Evolutionary conservation across 345 rosid species (phyloP).

Genomic region (Rhizophora apiculata): DNA sequence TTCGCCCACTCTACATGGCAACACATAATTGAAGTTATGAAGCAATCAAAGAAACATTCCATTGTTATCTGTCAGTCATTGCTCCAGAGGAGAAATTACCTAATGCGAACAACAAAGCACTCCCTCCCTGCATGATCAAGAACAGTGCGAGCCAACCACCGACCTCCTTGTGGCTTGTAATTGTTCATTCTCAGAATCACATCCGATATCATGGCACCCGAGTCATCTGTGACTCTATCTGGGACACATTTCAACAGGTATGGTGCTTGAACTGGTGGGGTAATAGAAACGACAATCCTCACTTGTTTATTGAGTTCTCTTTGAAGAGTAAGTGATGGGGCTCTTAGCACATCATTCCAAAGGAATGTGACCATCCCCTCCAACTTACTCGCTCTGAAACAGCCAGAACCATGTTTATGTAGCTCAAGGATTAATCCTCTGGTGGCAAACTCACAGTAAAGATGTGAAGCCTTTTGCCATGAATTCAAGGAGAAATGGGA

Average conservation of each 20-base stretch:
- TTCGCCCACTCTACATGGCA: slow-evolving; percentile 54
- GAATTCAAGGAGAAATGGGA: slow-evolving; percentile 38
- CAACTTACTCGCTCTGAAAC: slow-evolving; percentile 42
- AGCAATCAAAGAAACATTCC: neutral
- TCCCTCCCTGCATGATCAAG: slow-evolving; percentile 89
- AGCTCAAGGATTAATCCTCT: slow-evolving; percentile 58
- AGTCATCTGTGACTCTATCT: slow-evolving; percentile 84
- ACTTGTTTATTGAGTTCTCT: slow-evolving; percentile 44
- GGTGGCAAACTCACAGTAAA: slow-evolving; percentile 82
- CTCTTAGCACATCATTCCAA: slow-evolving; percentile 81
- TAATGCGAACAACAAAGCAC: slow-evolving; percentile 69
- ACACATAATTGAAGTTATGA: neutral
- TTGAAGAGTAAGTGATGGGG: slow-evolving; percentile 50
- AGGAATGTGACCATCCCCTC: slow-evolving; percentile 37
- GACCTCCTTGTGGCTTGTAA: slow-evolving; percentile 78
- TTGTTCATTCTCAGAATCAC: slow-evolving; percentile 61
- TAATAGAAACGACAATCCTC: slow-evolving; percentile 57
- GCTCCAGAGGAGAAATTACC: slow-evolving; percentile 37
- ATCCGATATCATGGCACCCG: slow-evolving; percentile 90
- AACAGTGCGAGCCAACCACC: slow-evolving; percentile 91
- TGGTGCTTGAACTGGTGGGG: slow-evolving; percentile 85
- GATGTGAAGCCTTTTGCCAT: slow-evolving; percentile 65
- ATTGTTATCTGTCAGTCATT: neutral
- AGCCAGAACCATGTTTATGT: slow-evolving; percentile 36
- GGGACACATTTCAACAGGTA: slow-evolving; percentile 88